Percentiles rank a stretch among this genome's conserved stretches.
Evolutionary conservation across 768 basidiomycete genomes (phyloP).

Genomic region (Lactarius akahatsu): DNA sequence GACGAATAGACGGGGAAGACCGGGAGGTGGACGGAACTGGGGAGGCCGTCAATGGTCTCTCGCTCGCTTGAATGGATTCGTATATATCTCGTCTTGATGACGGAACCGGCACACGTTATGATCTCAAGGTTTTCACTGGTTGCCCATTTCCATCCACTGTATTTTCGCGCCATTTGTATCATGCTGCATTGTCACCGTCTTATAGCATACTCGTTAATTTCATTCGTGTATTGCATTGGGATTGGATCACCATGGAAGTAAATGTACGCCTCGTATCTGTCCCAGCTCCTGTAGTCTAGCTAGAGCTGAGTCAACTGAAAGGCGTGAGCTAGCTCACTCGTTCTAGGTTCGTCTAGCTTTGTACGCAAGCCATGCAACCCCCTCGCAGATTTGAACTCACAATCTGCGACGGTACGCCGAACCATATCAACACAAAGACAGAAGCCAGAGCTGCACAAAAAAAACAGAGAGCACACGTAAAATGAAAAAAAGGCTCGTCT

Average conservation of each 20-base stretch:
- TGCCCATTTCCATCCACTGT: slow-evolving; percentile 4
- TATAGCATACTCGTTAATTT: background rate
- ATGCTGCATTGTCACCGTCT: background rate
- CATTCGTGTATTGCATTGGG: background rate
- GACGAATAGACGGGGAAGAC: slow-evolving; percentile 56
- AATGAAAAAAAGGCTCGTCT: slow-evolving; percentile 16
- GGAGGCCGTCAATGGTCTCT: slow-evolving; percentile 70
- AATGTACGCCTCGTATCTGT: slow-evolving; percentile 88
- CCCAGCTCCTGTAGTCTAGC: slow-evolving; percentile 64
- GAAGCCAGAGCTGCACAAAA: background rate
- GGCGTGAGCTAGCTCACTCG: slow-evolving; percentile 43
- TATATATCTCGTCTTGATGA: background rate
- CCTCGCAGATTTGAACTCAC: slow-evolving; percentile 16
- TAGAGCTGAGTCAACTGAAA: slow-evolving; percentile 82
- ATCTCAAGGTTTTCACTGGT: slow-evolving; percentile 8
- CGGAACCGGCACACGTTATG: background rate
- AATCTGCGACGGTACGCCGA: slow-evolving; percentile 23
- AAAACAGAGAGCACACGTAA: background rate
- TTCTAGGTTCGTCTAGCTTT: slow-evolving; percentile 50
- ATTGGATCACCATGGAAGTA: background rate
- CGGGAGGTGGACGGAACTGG: slow-evolving; percentile 77
- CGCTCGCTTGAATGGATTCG: slow-evolving; percentile 33
- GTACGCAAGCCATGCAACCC: slow-evolving; percentile 15
- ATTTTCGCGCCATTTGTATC: slow-evolving; percentile 21
- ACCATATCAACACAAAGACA: background rate